A percentile compares a stretch with the other conserved stretches of the same genome.
Evolutionary conservation across 495 filamentous ascomycete species (phyloP).

Genomic region (Xylaria curta): DNA sequence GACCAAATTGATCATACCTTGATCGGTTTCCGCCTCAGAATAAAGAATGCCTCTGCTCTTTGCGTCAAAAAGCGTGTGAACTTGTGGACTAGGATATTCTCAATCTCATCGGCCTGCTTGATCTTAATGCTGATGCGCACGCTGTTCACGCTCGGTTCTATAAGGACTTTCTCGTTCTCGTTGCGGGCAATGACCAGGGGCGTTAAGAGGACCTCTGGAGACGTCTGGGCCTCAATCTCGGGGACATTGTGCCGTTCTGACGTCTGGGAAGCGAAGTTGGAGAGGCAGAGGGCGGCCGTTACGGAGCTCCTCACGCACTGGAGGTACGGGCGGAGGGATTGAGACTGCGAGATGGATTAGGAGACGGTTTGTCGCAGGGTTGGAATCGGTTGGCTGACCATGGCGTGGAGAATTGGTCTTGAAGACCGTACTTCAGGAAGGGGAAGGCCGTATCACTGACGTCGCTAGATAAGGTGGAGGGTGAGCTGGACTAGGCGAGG

Average conservation of each 20-base stretch:
- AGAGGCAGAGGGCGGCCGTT: constrained; percentile 91
- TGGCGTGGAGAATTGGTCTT: constrained; percentile 26
- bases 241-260: constrained; percentile 97
- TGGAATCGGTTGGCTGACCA: constrained; percentile 34
- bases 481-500: not conserved
- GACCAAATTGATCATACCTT: constrained; percentile 64
- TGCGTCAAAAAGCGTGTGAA: constrained; percentile 96
- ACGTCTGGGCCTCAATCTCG: constrained; percentile 90
- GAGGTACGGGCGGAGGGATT: constrained; percentile 97
- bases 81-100: constrained; percentile 96
- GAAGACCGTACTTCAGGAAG: not conserved
- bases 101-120: constrained; percentile 99
- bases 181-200: constrained; percentile 87
- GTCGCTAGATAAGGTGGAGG: constrained; percentile 14
- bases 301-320: constrained; percentile 94
- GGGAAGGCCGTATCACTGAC: constrained; percentile 12
- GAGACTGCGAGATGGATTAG: constrained; percentile 69
- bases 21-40: constrained; percentile 91
- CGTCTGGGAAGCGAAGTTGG: constrained; percentile 96
- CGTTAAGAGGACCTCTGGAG: constrained; percentile 93
- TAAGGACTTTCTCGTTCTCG: constrained; percentile 91
- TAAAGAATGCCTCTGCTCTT: constrained; percentile 96
- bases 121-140: constrained; percentile 96
- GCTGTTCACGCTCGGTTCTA: constrained; percentile 95
- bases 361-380: not conserved